phyloP scores from a whole-genome alignment of 164 flowering plant genomes.

The Tinospora cordifolia region DNA sequence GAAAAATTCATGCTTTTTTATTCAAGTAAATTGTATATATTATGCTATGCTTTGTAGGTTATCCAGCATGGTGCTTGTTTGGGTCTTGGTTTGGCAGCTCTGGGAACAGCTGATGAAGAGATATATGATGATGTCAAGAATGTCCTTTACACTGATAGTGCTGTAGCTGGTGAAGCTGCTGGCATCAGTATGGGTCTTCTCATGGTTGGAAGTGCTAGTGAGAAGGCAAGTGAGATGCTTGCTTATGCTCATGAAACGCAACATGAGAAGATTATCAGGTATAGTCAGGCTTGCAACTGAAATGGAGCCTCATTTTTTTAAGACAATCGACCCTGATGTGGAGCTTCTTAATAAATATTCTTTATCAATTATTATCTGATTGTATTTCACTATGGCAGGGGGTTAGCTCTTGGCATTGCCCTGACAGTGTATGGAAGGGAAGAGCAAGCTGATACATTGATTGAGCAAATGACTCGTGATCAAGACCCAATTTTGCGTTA shows the following conservation, averaged over 20 bases:
- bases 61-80: conserved; percentile 92
- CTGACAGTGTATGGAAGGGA: conserved; percentile 94
- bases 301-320: background rate
- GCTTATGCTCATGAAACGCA: conserved; percentile 93
- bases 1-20: background rate
- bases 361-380: background rate
- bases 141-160: conserved; percentile 83
- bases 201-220: conserved; percentile 92
- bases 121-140: conserved; percentile 74
- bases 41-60: conserved; percentile 42
- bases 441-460: conserved; percentile 84
- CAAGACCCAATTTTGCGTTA: conserved; percentile 88
- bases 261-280: conserved; percentile 92
- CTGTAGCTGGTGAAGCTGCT: conserved; percentile 97
- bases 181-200: conserved; percentile 86
- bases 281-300: background rate
- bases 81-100: conserved; percentile 88
- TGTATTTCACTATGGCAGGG: conserved; percentile 34
- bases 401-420: conserved; percentile 80
- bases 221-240: conserved; percentile 88
- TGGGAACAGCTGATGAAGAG: conserved; percentile 89
- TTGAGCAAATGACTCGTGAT: conserved; percentile 89
- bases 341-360: background rate
- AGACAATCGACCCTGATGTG: too few relatives aligned
- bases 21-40: background rate